Base-by-base conservation (phyloP, 2,329 filamentous ascomycete species). In the Aspergillus fumigatus region DNA sequence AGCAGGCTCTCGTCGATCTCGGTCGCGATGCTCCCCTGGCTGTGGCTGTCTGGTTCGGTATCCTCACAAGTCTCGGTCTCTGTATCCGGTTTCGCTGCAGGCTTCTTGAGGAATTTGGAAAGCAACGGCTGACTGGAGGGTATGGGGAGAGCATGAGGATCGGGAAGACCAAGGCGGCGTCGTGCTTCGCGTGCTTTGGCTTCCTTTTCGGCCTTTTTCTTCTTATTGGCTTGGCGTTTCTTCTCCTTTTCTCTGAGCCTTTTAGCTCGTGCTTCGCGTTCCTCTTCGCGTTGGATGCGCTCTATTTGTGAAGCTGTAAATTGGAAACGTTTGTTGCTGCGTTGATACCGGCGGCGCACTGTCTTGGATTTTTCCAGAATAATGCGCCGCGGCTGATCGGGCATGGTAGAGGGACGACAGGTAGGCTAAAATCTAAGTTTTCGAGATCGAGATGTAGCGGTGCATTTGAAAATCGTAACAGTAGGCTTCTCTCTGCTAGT, bases 231-330 rank as follows among this genome's bases (percentile, higher is more conserved):
- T 17, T 68, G 55, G 6, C 71, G 67, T 52, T 62, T 68, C 56
- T 70, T 71, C 55, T 74, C 72, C 41, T 64, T 66, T 10, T 74
- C 72, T 2, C 68, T 67, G 23, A 74, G 64, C 5, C 66, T 73
- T 59, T 77, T 72, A 0, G 75, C 76, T 48, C 71, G 70, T 10
- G 68, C 66, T 50, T 75, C 69, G 40, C 72, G 70, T 32, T 75
- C 71, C 55, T 79, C 71, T 50, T 77, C 73, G 48, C 76, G 73
- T 48, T 77, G 75, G 48, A 74, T 72, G 14, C 67, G 66, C 27
- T 64, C 66, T n/a, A 74, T 67, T 54, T 74, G 67, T 2, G 71
- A 68, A 4, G 69, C 65, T 11, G 67, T 70, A 54, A 73, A 74
- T 40, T 66, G 58, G 52, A 73, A 67, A 17, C 66, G 66, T 54